These are phyloP conservation scores for Allantophomopsis cytisporea DNA, from an alignment of 2,329 filamentous ascomycete genomes.

Conservation along the genomic window DNA sequence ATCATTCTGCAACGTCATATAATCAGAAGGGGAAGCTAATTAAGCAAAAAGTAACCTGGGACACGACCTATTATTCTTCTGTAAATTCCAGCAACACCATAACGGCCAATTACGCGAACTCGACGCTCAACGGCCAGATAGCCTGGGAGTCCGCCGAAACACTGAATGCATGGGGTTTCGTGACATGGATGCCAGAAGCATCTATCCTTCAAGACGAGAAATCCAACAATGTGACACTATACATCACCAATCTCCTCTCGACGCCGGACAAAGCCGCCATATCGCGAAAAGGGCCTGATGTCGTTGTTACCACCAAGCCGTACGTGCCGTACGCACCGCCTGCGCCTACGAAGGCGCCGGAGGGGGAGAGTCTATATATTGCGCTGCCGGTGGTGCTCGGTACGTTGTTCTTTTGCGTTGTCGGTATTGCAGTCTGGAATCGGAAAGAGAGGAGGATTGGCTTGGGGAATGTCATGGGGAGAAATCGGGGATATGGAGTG, in stretches of 20 bases:
- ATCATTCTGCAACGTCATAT: neutral
- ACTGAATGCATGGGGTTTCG: slow-evolving; percentile 9
- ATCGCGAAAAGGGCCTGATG: slow-evolving; percentile 7
- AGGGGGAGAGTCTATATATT: slow-evolving; percentile 14
- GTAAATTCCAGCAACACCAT: slow-evolving; percentile 13
- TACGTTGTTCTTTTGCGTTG: slow-evolving; percentile 11
- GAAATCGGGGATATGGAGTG: slow-evolving; percentile 14
- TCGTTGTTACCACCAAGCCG: slow-evolving; percentile 11
- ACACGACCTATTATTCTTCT: slow-evolving; percentile 9
- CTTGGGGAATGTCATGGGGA: slow-evolving; percentile 16
- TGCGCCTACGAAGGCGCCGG: slow-evolving; percentile 6
- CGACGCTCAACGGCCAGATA: slow-evolving; percentile 10
- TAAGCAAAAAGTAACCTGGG: slow-evolving; percentile 15
- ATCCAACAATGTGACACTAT: slow-evolving; percentile 13
- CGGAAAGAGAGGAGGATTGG: slow-evolving; percentile 13
- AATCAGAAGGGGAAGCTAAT: neutral
- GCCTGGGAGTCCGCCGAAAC: slow-evolving; percentile 13
- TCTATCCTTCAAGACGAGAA: slow-evolving; percentile 9
- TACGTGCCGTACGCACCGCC: slow-evolving; percentile 8
- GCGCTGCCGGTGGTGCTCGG: slow-evolving; percentile 14
- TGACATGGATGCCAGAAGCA: slow-evolving; percentile 12
- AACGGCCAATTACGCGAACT: slow-evolving; percentile 14
- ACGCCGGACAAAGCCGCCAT: slow-evolving; percentile 1
- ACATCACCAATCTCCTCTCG: slow-evolving; percentile 8
- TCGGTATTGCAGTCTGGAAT: slow-evolving; percentile 12